phyloP scores from a whole-genome alignment of 805 yeast species.

The Cyberlindnera saturnus region DNA sequence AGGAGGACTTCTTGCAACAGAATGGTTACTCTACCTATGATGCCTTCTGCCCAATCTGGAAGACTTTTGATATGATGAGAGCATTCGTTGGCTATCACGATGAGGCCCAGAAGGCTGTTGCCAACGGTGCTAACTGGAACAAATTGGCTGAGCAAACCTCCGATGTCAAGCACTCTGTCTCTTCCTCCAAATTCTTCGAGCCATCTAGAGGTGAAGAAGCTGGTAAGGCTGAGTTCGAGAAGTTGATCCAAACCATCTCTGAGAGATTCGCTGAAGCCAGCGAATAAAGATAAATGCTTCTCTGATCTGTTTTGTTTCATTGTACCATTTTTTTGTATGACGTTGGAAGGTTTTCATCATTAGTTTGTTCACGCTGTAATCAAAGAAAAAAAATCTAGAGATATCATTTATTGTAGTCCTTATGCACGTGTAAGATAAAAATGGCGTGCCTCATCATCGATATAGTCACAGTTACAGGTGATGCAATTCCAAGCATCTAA shows the following conservation, averaged over 20 bases:
- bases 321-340: neutral
- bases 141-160: constrained; percentile 84
- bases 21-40: constrained; percentile 98
- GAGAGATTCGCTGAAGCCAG: constrained; percentile 95
- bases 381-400: neutral
- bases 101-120: constrained; percentile 95
- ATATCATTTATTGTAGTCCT: neutral
- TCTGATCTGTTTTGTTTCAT: no score
- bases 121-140: constrained; percentile 92
- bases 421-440: neutral
- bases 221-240: constrained; percentile 70
- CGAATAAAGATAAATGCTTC: constrained; percentile 44
- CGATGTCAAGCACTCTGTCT: constrained; percentile 89
- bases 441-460: neutral
- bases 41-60: constrained; percentile 99
- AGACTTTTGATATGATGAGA: constrained; percentile 97
- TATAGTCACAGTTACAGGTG: neutral
- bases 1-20: constrained; percentile 98
- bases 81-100: constrained; percentile 86
- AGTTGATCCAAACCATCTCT: constrained; percentile 64
- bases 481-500: neutral
- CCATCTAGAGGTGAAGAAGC: constrained; percentile 87
- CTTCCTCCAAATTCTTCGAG: constrained; percentile 93
- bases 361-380: neutral
- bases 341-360: no score